A percentile compares a stretch with the other conserved stretches of the same genome.
These are phyloP conservation scores for Vanilla planifolia DNA, from an alignment of 106 monocot genomes.

Conservation along the genomic window DNA sequence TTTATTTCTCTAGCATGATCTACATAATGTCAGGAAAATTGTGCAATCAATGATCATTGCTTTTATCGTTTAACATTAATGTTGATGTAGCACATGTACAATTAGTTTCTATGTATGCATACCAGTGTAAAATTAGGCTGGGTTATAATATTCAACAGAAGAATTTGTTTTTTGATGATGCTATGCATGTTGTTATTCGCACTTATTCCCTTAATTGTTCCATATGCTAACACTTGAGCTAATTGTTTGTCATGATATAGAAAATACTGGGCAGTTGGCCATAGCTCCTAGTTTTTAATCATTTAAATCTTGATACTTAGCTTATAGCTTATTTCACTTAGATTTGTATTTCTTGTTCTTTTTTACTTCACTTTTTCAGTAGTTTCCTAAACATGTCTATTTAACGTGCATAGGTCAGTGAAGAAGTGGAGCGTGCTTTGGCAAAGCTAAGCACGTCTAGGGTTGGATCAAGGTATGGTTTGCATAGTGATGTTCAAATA, in stretches of 20 bases:
- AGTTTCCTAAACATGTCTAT: background rate
- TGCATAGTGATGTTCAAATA: background rate
- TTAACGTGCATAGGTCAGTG: conserved; percentile 63
- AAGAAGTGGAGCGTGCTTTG: conserved; percentile 96
- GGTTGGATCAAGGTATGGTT: conserved; percentile 58
- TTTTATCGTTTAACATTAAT: background rate
- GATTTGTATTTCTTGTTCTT: background rate
- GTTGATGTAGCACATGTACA: background rate
- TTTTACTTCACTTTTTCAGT: background rate
- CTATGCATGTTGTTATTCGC: background rate
- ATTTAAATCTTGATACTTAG: background rate
- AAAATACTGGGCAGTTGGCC: background rate
- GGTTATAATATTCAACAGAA: background rate
- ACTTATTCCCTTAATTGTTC: too few species aligned
- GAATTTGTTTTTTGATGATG: background rate
- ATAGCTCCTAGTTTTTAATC: background rate
- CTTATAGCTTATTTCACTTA: background rate
- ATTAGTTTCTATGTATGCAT: background rate
- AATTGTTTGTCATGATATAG: background rate
- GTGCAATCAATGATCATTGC: background rate
- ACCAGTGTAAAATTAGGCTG: background rate
- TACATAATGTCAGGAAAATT: background rate
- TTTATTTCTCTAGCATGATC: background rate
- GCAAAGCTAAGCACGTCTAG: conserved; percentile 67
- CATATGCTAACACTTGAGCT: background rate